Evolutionary conservation across 2,329 filamentous ascomycete genomes (phyloP), one percentile per base, ranked within the genome.

Genomic region (Fusarium sp.): DNA sequence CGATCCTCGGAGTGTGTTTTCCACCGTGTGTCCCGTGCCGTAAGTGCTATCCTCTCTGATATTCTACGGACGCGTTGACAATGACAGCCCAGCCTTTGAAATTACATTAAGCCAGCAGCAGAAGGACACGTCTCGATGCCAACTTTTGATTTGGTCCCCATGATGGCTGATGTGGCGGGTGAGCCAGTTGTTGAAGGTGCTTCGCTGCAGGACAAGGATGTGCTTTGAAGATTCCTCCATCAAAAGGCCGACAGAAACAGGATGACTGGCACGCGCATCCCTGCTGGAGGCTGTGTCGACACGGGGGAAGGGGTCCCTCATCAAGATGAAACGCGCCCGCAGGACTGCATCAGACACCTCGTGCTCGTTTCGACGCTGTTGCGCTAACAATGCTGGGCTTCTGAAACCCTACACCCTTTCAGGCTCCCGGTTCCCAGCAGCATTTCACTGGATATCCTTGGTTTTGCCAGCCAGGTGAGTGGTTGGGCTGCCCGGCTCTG

Each of bases 271-370:
- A 74, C 66, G 56, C 61, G 50, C 33, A 76, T 74, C 77, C 77
- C 67, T 78, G 75, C 76, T 70, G 48, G 73, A 69, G 73, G 67
- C 77, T 75, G 73, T 71, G 71, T 79, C 61, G 65, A 72, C 67
- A 65, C 64, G 68, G 69, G 72, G 69, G 72, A 48, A 35, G 72
- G 74, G 60, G 67, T 59, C 66, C 65, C 81, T 82, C 81, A 79
- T 82, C 79, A 84, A 82, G 77, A 72, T 87, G 86, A 88, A 88
- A 88, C 86, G 78, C 80, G 83, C 83, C 85, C 86, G 86, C 84
- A 80, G 84, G 84, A 85, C 67, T 86, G 85, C 86, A 82, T 87
- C 69, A 74, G 59, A 72, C 56, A 67, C 63, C 60, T 80, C 80
- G 79, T 82, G 75, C 80, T 82, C 79, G 76, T 80, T 79, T 79